These are phyloP conservation scores for Drechslerella coelobrocha DNA, from an alignment of 2,329 filamentous ascomycete species.

Conservation along the genomic window DNA sequence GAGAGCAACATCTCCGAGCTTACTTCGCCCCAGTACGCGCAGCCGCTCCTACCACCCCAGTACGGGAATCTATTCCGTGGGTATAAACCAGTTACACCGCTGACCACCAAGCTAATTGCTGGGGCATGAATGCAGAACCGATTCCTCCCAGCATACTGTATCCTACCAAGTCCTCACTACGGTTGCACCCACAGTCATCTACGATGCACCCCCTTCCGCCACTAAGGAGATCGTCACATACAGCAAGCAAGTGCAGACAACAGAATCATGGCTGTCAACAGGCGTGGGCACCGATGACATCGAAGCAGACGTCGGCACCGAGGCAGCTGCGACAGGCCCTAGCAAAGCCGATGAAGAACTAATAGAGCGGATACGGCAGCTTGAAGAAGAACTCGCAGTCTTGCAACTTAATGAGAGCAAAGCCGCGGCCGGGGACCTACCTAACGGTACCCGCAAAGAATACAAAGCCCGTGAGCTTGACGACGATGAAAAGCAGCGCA, in stretches of 20 bases:
- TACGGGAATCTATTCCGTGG: slow-evolving; percentile 22
- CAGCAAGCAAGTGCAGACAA: slow-evolving; percentile 94
- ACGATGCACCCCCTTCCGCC: slow-evolving; percentile 78
- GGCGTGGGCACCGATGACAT: slow-evolving; percentile 73
- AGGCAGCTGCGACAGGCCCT: slow-evolving; percentile 9
- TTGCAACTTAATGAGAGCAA: slow-evolving; percentile 38
- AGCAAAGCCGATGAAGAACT: slow-evolving; percentile 75
- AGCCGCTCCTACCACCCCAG: slow-evolving; percentile 15
- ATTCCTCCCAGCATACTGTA: slow-evolving; percentile 55
- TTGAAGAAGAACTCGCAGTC: slow-evolving; percentile 87
- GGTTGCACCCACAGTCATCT: slow-evolving; percentile 75
- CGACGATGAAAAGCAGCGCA: slow-evolving; percentile 83
- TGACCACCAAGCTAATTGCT: slow-evolving; percentile 54
- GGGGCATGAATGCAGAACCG: slow-evolving; percentile 51
- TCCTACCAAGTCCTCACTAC: slow-evolving; percentile 73
- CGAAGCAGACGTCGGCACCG: slow-evolving; percentile 64
- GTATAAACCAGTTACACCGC: not conserved
- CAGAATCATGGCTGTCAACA: slow-evolving; percentile 73
- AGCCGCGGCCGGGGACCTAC: not conserved
- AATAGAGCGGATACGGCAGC: slow-evolving; percentile 81
- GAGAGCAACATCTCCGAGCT: slow-evolving; percentile 77
- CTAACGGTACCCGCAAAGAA: slow-evolving; percentile 63
- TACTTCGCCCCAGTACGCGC: slow-evolving; percentile 59
- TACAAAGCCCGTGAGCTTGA: slow-evolving; percentile 71
- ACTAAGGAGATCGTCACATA: slow-evolving; percentile 90